Evolutionary conservation across 129 eudicot genomes (phyloP), one percentile per base, ranked within the genome.

Genomic region (Centrapalus pauciflorus): DNA sequence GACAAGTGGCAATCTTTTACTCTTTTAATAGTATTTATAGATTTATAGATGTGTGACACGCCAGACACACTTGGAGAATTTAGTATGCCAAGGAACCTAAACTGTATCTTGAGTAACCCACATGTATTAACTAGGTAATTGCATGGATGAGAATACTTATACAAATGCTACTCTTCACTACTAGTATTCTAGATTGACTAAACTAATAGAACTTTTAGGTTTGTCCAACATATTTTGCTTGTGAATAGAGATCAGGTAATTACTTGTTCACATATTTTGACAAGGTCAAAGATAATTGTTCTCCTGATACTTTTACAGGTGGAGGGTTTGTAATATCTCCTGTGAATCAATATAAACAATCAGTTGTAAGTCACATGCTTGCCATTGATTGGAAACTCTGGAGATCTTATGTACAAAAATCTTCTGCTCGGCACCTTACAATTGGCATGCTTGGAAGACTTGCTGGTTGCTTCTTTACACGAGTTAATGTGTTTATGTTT

Each of bases 301-400:
- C 6, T n/a, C 69, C 19, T 58, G 4, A 6, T 69, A 61, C 66
- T 69, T 35, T 55, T 50, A 48, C 35, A 87, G 95, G 95, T 81
- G 95, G 95, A 27, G 95, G 95, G 16, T 87, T 78, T 77, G 83
- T 84, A 12, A 81, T 87, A 54, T 72, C 81, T 33, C 90, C 95
- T 14, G 77, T 67, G 52, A 81, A 79, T 58, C 83, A 73, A 20
- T 80, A 88, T 55, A 79, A 81, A 56, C 81, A 74, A 61, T 87
- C 95, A 41, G 72, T 78, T 58, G 95, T 87, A 16, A 87, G 76
- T 57, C 83, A 87, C 67, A 76, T 84, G 95, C 95, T 87, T 61
- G 77, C 95, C 30, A 73, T 87, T 57, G 85, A 87, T 63, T 87
- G 95, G 95, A 87, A 87, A 73, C 73, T 51, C 7, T 87, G 87